Percentiles rank a stretch among this genome's conserved stretches.
These are phyloP conservation scores for Zizania latifolia DNA, from an alignment of 176 grass and related monocot species.

Conservation along the genomic window DNA sequence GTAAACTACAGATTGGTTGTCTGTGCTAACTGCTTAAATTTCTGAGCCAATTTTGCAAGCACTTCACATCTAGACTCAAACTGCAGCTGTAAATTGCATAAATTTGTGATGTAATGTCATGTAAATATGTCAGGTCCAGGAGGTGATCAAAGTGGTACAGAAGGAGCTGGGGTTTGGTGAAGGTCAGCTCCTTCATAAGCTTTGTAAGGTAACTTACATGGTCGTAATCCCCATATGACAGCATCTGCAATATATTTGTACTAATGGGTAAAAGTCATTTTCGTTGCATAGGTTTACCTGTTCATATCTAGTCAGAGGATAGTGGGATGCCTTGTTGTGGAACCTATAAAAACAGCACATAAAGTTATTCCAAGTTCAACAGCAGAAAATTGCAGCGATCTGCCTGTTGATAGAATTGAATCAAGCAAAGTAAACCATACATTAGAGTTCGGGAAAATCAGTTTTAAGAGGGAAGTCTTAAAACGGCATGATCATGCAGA, in stretches of 20 bases:
- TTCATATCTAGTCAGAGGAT: conserved; percentile 77
- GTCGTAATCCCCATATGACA: neutral
- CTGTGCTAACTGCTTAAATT: neutral
- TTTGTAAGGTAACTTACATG: conserved; percentile 59
- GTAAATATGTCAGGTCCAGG: conserved; percentile 49
- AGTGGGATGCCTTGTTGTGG: conserved; percentile 70
- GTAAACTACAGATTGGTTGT: neutral
- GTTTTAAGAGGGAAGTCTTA: too few species aligned
- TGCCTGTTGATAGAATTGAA: conserved; percentile 14
- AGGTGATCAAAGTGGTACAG: conserved; percentile 63
- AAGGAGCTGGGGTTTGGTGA: conserved; percentile 76
- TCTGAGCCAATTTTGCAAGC: neutral
- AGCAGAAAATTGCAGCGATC: neutral
- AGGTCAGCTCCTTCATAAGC: conserved; percentile 61
- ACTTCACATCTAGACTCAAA: neutral
- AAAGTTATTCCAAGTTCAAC: conserved; percentile 51
- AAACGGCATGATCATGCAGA: too few species aligned
- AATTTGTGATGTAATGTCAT: neutral
- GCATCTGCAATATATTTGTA: neutral
- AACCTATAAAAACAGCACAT: conserved; percentile 80
- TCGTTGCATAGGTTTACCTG: conserved; percentile 61
- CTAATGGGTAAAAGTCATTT: neutral
- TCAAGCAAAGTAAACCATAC: conserved; percentile 26
- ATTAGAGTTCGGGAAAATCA: conserved; percentile 67
- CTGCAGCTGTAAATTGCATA: neutral